Conservation (phyloP, 2,329 filamentous ascomycete species). For the Akanthomyces lecanii region DNA sequence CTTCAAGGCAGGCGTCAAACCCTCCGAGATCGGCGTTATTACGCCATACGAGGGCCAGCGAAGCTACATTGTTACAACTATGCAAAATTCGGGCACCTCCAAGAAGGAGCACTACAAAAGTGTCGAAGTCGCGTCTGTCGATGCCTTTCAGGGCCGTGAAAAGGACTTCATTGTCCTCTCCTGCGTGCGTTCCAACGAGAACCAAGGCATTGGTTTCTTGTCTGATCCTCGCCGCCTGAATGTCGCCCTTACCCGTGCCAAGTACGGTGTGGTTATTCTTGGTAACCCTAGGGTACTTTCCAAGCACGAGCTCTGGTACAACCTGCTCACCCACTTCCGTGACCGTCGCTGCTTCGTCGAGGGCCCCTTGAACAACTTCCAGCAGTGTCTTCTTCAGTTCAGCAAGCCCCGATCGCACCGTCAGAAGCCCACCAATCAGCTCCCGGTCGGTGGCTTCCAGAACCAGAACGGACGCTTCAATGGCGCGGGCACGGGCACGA, state of each 20-base stretch:
- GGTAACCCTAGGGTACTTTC: conserved; percentile 96
- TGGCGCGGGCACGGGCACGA: conserved; percentile 31
- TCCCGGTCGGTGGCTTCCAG: conserved; percentile 42
- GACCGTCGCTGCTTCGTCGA: conserved; percentile 94
- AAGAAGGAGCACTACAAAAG: conserved; percentile 99
- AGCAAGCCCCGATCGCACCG: conserved; percentile 91
- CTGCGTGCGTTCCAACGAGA: conserved; percentile 96
- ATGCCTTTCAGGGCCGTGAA: conserved; percentile 97
- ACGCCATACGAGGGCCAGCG: conserved; percentile 98
- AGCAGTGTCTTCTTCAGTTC: conserved; percentile 91
- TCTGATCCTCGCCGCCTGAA: conserved; percentile 97
- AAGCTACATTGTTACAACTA: conserved; percentile 98
- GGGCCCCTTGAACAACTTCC: conserved; percentile 91
- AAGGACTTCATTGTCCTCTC: conserved; percentile 99
- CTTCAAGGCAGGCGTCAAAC: conserved; percentile 97
- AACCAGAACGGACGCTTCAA: conserved; percentile 37
- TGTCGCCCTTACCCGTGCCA: conserved; percentile 92
- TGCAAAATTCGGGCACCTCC: conserved; percentile 95
- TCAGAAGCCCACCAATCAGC: conserved; percentile 72
- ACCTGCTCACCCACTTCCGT: conserved; percentile 92
- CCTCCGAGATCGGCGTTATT: conserved; percentile 91
- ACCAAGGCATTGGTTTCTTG: conserved; percentile 97
- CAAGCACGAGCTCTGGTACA: conserved; percentile 98
- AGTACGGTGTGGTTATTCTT: conserved; percentile 92
- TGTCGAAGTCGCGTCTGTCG: conserved; percentile 95